These are phyloP conservation scores for Aspergillus thermomutatus DNA, from an alignment of 2,329 filamentous ascomycete genomes.

Conservation along the genomic window DNA sequence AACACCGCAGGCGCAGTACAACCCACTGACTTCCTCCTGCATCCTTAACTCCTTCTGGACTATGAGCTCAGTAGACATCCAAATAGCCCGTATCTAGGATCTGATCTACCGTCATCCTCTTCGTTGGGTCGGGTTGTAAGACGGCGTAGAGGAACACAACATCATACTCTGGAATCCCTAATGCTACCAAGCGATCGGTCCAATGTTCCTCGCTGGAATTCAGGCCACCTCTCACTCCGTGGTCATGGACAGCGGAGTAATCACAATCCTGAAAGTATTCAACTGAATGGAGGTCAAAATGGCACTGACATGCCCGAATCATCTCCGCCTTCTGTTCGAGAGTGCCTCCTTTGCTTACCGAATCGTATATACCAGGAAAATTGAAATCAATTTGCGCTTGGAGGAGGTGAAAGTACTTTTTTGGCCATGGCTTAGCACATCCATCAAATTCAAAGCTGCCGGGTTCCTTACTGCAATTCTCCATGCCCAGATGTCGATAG, in stretches of 20 bases:
- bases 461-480: background rate
- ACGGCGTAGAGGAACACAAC: background rate
- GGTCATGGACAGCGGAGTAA: background rate
- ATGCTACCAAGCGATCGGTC: background rate
- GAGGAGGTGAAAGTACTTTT: background rate
- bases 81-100: slow-evolving; percentile 2
- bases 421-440: too few relatives aligned
- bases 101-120: background rate
- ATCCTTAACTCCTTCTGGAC: too few relatives aligned
- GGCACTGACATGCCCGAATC: background rate
- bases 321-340: background rate
- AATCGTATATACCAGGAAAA: background rate
- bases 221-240: background rate
- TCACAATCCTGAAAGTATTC: background rate
- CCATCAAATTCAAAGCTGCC: too few relatives aligned
- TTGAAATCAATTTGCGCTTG: background rate
- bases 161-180: background rate
- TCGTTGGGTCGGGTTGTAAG: background rate
- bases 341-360: background rate
- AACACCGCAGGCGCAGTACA: too few relatives aligned
- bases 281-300: background rate
- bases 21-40: too few relatives aligned
- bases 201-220: background rate
- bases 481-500: background rate
- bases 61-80: background rate